Percentiles rank a stretch among this genome's conserved stretches.
Evolutionary conservation across 2,329 filamentous ascomycete species (phyloP).

Genomic region (Alternaria sp.): DNA sequence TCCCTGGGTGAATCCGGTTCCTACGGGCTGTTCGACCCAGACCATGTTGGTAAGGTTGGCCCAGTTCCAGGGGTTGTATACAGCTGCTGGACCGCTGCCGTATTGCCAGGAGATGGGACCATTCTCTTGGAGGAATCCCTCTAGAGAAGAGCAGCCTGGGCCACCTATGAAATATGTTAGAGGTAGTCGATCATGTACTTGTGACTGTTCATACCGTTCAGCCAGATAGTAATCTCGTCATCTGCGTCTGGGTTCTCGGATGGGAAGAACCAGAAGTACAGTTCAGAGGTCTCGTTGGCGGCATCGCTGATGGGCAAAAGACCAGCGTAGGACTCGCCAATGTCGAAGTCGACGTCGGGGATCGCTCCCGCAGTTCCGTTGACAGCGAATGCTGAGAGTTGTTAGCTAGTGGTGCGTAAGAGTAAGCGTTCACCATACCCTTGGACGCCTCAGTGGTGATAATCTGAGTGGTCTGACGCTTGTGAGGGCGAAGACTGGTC

Average conservation of each 20-base stretch:
- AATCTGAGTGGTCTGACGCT: conserved; percentile 35
- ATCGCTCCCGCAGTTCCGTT: conserved; percentile 47
- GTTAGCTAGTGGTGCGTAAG: conserved; percentile 1
- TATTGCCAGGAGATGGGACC: conserved; percentile 56
- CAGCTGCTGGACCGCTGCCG: conserved; percentile 45
- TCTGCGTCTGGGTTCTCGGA: conserved; percentile 55
- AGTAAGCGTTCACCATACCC: conserved; percentile 6
- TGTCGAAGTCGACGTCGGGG: conserved; percentile 58
- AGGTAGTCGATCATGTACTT: not conserved
- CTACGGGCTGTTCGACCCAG: conserved; percentile 73
- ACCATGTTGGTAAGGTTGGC: conserved; percentile 72
- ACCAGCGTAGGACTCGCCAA: conserved; percentile 54
- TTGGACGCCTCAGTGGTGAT: conserved; percentile 50
- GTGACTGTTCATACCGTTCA: conserved; percentile 32
- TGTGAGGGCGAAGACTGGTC: conserved; percentile 23
- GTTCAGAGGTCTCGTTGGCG: conserved; percentile 53
- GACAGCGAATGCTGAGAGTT: conserved; percentile 41
- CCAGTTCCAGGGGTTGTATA: conserved; percentile 55
- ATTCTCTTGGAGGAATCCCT: conserved; percentile 59
- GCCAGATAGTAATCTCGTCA: conserved; percentile 61
- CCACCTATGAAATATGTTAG: conserved; percentile 24
- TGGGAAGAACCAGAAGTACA: conserved; percentile 66
- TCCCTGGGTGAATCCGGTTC: conserved; percentile 73
- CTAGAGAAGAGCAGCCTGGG: conserved; percentile 56
- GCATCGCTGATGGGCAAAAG: conserved; percentile 61